Conservation (phyloP, 2,329 filamentous ascomycete genomes). For the Beauveria scarabaeidicola region DNA sequence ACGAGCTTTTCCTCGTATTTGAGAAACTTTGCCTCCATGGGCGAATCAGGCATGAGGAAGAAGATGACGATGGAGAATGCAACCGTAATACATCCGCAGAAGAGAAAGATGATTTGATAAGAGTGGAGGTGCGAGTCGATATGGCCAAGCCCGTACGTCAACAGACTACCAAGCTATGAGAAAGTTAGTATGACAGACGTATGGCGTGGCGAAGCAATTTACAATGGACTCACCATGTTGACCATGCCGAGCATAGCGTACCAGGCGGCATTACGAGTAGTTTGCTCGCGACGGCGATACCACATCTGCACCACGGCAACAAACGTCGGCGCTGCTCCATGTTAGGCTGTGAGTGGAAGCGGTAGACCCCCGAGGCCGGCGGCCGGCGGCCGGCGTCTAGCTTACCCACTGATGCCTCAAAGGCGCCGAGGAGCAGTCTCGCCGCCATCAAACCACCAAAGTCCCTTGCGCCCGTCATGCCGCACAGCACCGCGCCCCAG, state of each 20-base stretch:
- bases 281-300: slow-evolving; percentile 27
- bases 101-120: slow-evolving; percentile 33
- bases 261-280: slow-evolving; percentile 22
- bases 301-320: slow-evolving; percentile 28
- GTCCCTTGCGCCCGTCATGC: slow-evolving; percentile 42
- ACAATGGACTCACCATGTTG: slow-evolving; percentile 19
- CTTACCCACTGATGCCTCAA: slow-evolving; percentile 35
- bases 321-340: slow-evolving; percentile 20
- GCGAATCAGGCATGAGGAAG: slow-evolving; percentile 52
- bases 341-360: not conserved
- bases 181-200: not conserved
- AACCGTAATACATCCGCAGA: slow-evolving; percentile 32
- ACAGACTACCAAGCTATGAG: slow-evolving; percentile 20
- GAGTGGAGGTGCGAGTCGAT: slow-evolving; percentile 20
- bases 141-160: slow-evolving; percentile 24
- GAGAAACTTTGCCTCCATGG: slow-evolving; percentile 48
- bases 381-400: too few species aligned
- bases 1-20: slow-evolving; percentile 45
- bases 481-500: slow-evolving; percentile 43
- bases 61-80: slow-evolving; percentile 40
- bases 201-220: not conserved
- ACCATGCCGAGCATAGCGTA: slow-evolving; percentile 25
- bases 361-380: too few species aligned
- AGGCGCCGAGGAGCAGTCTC: slow-evolving; percentile 37
- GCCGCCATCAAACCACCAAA: slow-evolving; percentile 37